A percentile compares a stretch with the other conserved stretches of the same genome.
Evolutionary conservation across 768 basidiomycete species (phyloP).

Genomic region (Lactarius hatsudake): DNA sequence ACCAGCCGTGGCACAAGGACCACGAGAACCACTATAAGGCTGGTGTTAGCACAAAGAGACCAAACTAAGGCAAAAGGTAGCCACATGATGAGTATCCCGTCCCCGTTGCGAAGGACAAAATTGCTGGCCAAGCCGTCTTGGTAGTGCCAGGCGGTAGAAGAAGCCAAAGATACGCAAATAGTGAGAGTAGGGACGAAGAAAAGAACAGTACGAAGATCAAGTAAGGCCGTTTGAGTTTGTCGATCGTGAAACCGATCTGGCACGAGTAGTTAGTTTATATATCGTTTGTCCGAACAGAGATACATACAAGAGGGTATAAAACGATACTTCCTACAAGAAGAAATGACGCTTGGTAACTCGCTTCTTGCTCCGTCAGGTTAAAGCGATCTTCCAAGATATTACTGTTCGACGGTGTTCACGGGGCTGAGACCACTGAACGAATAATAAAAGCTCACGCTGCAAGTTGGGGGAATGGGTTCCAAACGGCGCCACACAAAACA

Average conservation of each 20-base stretch:
- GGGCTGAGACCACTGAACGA: background rate
- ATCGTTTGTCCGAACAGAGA: background rate
- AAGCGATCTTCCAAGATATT: constrained; percentile 74
- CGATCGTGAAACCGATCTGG: constrained; percentile 66
- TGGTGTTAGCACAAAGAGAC: background rate
- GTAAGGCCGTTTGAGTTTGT: constrained; percentile 53
- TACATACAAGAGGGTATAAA: constrained; percentile 64
- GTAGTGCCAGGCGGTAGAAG: constrained; percentile 58
- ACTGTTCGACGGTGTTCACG: constrained; percentile 35
- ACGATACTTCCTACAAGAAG: constrained; percentile 66
- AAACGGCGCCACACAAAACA: constrained; percentile 70
- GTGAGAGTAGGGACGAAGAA: constrained; percentile 56
- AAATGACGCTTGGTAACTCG: constrained; percentile 66
- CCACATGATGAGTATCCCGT: constrained; percentile 71
- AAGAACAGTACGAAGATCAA: constrained; percentile 58
- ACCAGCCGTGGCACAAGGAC: constrained; percentile 74
- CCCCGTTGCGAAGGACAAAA: constrained; percentile 60
- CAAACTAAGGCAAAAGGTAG: constrained; percentile 28
- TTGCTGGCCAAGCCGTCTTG: constrained; percentile 55
- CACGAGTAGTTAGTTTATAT: constrained; percentile 5
- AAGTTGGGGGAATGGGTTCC: constrained; percentile 76
- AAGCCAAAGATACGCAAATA: constrained; percentile 65
- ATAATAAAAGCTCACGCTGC: constrained; percentile 50
- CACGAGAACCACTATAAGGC: constrained; percentile 58
- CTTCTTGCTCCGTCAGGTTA: constrained; percentile 53